Evolutionary conservation across 2,329 filamentous ascomycete genomes (phyloP).

Genomic region (Trichoderma sp.): DNA sequence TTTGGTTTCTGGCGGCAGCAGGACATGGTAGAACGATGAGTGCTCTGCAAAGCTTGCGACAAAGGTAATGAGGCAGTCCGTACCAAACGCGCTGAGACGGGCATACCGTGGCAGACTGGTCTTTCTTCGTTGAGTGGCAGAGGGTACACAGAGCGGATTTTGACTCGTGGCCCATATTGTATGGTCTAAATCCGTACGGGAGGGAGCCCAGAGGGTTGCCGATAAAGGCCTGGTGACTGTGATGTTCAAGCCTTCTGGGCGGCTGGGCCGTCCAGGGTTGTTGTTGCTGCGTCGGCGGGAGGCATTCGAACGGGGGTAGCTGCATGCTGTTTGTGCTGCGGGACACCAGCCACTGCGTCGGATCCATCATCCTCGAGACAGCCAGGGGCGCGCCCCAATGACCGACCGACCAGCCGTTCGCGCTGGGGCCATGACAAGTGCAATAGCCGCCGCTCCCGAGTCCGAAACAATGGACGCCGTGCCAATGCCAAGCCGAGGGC

Average conservation of each 20-base stretch:
- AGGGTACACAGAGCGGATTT: slow-evolving; percentile 22
- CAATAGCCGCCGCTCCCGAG: slow-evolving; percentile 24
- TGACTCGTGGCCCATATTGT: slow-evolving; percentile 22
- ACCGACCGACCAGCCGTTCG: slow-evolving; percentile 14
- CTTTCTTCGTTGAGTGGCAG: not conserved
- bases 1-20: not conserved
- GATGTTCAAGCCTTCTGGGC: not conserved
- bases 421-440: not conserved
- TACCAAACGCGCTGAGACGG: not conserved
- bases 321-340: slow-evolving; percentile 13
- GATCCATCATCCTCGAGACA: slow-evolving; percentile 18
- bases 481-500: slow-evolving; percentile 10
- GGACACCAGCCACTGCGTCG: slow-evolving; percentile 25
- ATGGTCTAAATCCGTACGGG: slow-evolving; percentile 2
- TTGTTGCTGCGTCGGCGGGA: slow-evolving; percentile 12
- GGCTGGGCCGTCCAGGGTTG: not conserved
- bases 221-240: slow-evolving; percentile 17
- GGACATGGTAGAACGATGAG: not conserved
- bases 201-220: slow-evolving; percentile 20
- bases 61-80: not conserved
- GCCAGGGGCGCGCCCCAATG: not conserved
- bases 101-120: not conserved
- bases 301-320: slow-evolving; percentile 11
- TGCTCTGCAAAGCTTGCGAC: not conserved
- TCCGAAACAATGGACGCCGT: slow-evolving; percentile 3